Conservation (phyloP, 192 early-diverging fungal genomes). For the Backusella sp. region DNA sequence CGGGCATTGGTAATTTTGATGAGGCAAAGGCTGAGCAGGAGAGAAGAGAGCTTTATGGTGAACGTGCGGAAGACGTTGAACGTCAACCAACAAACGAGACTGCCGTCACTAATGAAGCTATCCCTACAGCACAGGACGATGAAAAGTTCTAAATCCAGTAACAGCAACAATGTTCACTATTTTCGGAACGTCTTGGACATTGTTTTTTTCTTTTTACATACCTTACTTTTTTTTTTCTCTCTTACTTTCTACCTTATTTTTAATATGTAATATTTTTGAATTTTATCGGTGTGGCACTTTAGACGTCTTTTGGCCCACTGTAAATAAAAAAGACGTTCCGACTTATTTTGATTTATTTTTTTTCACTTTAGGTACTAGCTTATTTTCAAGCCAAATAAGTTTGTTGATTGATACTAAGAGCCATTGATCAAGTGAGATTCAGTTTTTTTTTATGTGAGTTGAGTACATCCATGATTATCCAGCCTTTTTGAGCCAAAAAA, state of each 20-base stretch:
- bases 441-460: too few species aligned
- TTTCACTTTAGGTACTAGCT: neutral
- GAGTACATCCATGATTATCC: too few species aligned
- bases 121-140: neutral
- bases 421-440: too few species aligned
- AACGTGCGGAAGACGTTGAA: slow-evolving; percentile 9
- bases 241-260: neutral
- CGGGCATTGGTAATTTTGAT: slow-evolving; percentile 41
- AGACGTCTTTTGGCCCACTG: slow-evolving; percentile 31
- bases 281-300: slow-evolving; percentile 22
- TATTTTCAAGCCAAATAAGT: neutral
- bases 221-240: neutral
- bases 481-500: neutral
- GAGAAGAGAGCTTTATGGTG: slow-evolving; percentile 20
- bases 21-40: slow-evolving; percentile 17
- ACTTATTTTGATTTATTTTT: too few species aligned
- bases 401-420: too few species aligned
- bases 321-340: slow-evolving; percentile 27
- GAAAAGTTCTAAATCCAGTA: neutral
- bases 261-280: neutral
- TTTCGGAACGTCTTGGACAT: slow-evolving; percentile 1
- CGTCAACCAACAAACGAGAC: neutral
- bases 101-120: neutral
- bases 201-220: neutral
- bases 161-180: neutral